Evolutionary conservation across 257 asterid species (phyloP).

Genomic region (Plectranthus barbatus): DNA sequence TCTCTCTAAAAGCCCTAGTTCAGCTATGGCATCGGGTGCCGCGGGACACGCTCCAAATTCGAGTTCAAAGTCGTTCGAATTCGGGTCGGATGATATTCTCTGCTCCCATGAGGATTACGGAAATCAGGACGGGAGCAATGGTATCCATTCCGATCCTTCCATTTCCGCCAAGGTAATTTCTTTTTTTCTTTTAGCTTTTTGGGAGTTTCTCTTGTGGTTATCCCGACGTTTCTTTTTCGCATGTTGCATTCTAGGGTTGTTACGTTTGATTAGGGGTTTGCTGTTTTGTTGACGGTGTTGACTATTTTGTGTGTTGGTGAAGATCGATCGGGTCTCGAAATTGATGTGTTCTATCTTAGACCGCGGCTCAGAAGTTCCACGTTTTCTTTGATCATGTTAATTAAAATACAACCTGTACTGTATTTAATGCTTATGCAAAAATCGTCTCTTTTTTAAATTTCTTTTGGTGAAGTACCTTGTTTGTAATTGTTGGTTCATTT

Average conservation of each 20-base stretch:
- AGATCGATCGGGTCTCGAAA: not conserved
- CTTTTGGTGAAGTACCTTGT: not conserved
- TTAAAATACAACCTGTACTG: not conserved
- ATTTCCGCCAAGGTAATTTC: constrained; percentile 31
- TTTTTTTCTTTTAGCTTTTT: not conserved
- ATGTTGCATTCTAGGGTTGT: not conserved
- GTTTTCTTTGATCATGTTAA: not conserved
- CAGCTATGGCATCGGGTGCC: constrained; percentile 81
- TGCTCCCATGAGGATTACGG: constrained; percentile 72
- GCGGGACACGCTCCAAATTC: constrained; percentile 40
- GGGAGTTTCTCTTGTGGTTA: not conserved
- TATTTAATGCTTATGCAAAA: not conserved
- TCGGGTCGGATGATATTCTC: constrained; percentile 76
- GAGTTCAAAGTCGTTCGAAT: constrained; percentile 60
- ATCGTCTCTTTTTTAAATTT: not conserved
- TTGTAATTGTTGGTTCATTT: not conserved
- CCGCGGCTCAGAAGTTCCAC: not conserved
- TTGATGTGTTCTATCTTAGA: not conserved
- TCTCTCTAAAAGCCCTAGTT: not conserved
- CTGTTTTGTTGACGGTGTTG: not conserved
- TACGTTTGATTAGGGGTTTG: not conserved
- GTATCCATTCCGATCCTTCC: constrained; percentile 53
- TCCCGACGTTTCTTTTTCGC: not conserved
- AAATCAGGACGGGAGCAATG: constrained; percentile 52
- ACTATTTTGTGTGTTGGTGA: not conserved